A percentile compares a stretch with the other conserved stretches of the same genome.
These are phyloP conservation scores for Colletotrichum gloeosporioides DNA, from an alignment of 2,329 filamentous ascomycete species.

Conservation along the genomic window DNA sequence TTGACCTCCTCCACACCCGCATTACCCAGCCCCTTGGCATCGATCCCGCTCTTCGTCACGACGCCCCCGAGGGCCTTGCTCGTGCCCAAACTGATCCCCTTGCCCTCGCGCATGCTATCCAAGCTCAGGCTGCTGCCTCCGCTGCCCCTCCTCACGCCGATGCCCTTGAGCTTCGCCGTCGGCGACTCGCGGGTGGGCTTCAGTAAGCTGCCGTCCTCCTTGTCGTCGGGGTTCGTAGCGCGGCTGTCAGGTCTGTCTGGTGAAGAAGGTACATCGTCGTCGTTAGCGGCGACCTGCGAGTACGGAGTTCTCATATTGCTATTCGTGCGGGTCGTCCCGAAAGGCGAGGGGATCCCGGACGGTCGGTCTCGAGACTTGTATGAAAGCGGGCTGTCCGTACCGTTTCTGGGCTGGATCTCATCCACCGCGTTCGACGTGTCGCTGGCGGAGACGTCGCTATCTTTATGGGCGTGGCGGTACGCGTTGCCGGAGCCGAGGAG, in stretches of 20 bases:
- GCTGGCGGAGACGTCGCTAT: slow-evolving; percentile 31
- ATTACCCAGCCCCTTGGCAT: slow-evolving; percentile 23
- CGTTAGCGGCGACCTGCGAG: slow-evolving; percentile 3
- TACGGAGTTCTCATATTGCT: neutral
- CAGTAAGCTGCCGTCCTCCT: neutral
- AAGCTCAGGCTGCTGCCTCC: slow-evolving; percentile 42
- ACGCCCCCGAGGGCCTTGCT: slow-evolving; percentile 40
- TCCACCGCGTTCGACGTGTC: slow-evolving; percentile 13
- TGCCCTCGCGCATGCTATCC: slow-evolving; percentile 41
- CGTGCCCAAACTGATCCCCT: slow-evolving; percentile 45
- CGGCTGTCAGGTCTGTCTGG: slow-evolving; percentile 18
- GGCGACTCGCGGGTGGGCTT: slow-evolving; percentile 17
- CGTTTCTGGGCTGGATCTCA: neutral
- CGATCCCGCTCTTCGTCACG: slow-evolving; percentile 34
- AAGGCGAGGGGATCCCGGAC: slow-evolving; percentile 16
- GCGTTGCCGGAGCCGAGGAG: slow-evolving; percentile 44
- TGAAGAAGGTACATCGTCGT: slow-evolving; percentile 21
- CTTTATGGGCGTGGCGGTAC: slow-evolving; percentile 31
- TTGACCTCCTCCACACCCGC: slow-evolving; percentile 15
- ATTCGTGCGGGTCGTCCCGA: slow-evolving; percentile 7
- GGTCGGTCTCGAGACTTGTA: slow-evolving; percentile 10
- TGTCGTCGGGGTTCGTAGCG: slow-evolving; percentile 2
- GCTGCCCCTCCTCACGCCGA: slow-evolving; percentile 33
- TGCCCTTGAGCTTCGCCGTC: slow-evolving; percentile 31
- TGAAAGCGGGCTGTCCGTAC: neutral